Evolutionary conservation across 202 grass and related monocot species (phyloP).

Genomic region (Musa balbisiana): DNA sequence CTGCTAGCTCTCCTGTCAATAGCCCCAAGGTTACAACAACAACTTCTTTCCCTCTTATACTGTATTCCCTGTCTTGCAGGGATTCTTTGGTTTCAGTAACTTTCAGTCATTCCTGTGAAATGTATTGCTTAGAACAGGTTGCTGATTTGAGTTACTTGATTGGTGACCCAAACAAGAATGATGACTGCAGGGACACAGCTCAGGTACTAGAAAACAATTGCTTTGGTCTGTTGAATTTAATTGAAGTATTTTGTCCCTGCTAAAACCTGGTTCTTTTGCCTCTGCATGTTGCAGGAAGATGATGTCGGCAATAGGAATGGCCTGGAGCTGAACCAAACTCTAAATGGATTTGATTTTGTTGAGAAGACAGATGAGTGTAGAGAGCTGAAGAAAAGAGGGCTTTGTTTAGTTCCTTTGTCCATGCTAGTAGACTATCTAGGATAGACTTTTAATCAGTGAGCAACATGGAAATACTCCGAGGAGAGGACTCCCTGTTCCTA

Average conservation of each 20-base stretch:
- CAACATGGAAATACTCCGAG: neutral
- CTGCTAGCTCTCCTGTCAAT: conserved; percentile 89
- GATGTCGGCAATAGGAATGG: conserved; percentile 27
- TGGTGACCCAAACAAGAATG: neutral
- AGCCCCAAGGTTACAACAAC: conserved; percentile 67
- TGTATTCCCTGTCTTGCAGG: too few species aligned
- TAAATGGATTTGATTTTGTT: conserved; percentile 20
- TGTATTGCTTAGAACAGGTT: neutral
- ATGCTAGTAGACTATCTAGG: conserved; percentile 47
- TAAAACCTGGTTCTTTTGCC: neutral
- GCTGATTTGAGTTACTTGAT: neutral
- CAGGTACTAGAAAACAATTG: neutral
- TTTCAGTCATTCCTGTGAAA: too few species aligned
- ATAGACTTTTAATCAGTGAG: neutral
- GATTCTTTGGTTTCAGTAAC: neutral
- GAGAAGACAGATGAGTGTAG: conserved; percentile 37
- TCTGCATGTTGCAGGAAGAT: conserved; percentile 23
- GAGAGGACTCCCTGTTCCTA: neutral
- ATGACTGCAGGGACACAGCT: neutral
- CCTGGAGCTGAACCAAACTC: conserved; percentile 29
- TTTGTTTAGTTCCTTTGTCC: conserved; percentile 70
- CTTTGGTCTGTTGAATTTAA: neutral
- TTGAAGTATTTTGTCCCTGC: conserved; percentile 8
- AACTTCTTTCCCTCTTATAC: neutral
- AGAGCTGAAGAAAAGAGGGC: conserved; percentile 68